phyloP scores from a whole-genome alignment of 208 protist genomes.

The Crithidia bombi region DNA sequence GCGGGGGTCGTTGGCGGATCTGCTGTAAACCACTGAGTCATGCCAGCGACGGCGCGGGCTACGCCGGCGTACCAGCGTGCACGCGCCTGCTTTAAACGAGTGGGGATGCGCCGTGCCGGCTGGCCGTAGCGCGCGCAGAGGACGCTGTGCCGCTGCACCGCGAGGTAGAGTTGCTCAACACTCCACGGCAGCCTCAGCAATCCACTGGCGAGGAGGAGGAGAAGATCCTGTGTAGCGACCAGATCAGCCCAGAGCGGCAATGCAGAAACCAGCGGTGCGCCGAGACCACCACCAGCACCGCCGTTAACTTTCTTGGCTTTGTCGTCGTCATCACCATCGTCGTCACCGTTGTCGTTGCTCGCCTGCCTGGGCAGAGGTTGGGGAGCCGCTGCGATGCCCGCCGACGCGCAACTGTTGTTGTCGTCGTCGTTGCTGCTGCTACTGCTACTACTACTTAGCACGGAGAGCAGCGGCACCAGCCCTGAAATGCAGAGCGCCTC shows the following conservation, averaged over 20 bases:
- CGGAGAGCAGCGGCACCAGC: conserved; percentile 44
- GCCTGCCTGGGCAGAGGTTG: no score
- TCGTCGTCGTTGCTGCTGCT: background rate
- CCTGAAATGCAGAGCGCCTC: conserved; percentile 21
- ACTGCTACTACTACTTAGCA: conserved; percentile 11
- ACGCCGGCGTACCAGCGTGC: no score
- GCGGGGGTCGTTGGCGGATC: background rate
- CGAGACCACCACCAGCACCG: no score
- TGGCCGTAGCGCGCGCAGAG: conserved; percentile 22
- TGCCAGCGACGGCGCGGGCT: conserved; percentile 1
- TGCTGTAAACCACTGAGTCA: conserved; percentile 18
- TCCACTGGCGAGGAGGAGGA: conserved; percentile 30
- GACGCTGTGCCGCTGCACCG: conserved; percentile 39
- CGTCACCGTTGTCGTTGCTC: conserved; percentile 3
- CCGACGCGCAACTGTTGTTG: no score
- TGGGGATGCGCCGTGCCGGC: background rate
- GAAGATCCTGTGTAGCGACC: conserved; percentile 3
- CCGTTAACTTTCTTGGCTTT: background rate
- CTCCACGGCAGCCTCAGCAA: conserved; percentile 45
- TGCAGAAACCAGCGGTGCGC: no score
- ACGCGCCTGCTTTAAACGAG: no score
- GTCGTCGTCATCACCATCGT: background rate
- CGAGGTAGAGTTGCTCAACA: conserved; percentile 36
- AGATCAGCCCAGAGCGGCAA: conserved; percentile 12
- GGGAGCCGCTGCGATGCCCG: no score